A percentile compares a stretch with the other conserved stretches of the same genome.
phyloP scores from a whole-genome alignment of 1,284 basidiomycete species.

The Moniliophthora roreri region DNA sequence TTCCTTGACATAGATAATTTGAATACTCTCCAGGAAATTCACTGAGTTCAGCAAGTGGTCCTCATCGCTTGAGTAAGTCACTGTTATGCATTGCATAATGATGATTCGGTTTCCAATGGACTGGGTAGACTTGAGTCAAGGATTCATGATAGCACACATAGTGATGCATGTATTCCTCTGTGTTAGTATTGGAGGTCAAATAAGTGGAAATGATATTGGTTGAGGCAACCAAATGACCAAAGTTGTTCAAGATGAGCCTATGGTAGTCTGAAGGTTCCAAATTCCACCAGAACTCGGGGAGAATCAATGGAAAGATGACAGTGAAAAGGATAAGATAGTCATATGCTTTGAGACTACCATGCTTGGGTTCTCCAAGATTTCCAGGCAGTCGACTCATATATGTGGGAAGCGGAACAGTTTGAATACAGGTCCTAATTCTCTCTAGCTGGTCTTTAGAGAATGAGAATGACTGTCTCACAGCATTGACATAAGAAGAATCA shows the following conservation, averaged over 20 bases:
- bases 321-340: conserved; percentile 1
- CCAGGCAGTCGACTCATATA: neutral
- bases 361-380: neutral
- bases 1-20: too few relatives aligned
- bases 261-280: too few relatives aligned
- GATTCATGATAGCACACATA: conserved; percentile 10
- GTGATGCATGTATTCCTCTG: conserved; percentile 7
- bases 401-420: too few relatives aligned
- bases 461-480: too few relatives aligned
- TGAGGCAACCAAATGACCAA: conserved; percentile 13
- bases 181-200: conserved; percentile 9
- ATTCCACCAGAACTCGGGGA: conserved; percentile 1
- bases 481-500: too few relatives aligned
- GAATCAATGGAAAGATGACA: conserved; percentile 1
- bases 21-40: conserved; percentile 3
- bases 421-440: too few relatives aligned
- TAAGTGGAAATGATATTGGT: conserved; percentile 16
- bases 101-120: conserved; percentile 9
- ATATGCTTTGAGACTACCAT: neutral
- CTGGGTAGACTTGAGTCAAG: conserved; percentile 10
- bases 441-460: too few relatives aligned
- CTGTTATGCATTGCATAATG: conserved; percentile 15
- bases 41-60: conserved; percentile 10
- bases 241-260: conserved; percentile 17
- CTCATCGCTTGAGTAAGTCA: conserved; percentile 12